phyloP scores from a whole-genome alignment of 1,284 basidiomycete genomes.

The Golubevia pallescens region DNA sequence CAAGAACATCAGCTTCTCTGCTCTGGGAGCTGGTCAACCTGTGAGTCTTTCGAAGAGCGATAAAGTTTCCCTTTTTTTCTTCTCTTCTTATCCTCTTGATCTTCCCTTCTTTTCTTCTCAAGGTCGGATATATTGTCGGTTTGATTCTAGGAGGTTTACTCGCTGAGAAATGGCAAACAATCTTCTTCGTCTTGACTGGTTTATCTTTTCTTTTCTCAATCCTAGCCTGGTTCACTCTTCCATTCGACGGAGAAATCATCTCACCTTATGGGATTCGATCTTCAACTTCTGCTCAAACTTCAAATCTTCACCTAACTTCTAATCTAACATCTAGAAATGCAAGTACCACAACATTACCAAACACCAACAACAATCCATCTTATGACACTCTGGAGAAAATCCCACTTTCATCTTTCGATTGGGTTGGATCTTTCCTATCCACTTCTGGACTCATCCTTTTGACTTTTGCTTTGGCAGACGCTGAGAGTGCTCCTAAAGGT shows the following conservation, averaged over 20 bases:
- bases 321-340: too few species aligned
- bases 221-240: slow-evolving; percentile 17
- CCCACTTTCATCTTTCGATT: slow-evolving; percentile 70
- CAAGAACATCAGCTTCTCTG: slow-evolving; percentile 35
- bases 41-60: too few species aligned
- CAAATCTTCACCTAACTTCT: too few species aligned
- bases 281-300: too few species aligned
- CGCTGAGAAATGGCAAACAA: slow-evolving; percentile 22
- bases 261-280: too few species aligned
- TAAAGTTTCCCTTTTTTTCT: too few species aligned
- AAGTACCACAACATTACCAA: too few species aligned
- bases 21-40: slow-evolving; percentile 41
- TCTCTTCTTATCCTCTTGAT: not conserved
- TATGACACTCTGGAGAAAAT: too few species aligned
- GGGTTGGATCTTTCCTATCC: slow-evolving; percentile 78
- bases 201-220: slow-evolving; percentile 22
- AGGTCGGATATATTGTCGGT: slow-evolving; percentile 38
- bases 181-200: slow-evolving; percentile 33
- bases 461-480: slow-evolving; percentile 79
- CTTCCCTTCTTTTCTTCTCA: not conserved
- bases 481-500: slow-evolving; percentile 73
- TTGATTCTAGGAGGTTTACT: slow-evolving; percentile 42
- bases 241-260: too few species aligned
- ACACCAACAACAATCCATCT: too few species aligned
- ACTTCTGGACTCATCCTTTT: slow-evolving; percentile 79